Base-by-base conservation (phyloP, 768 basidiomycete genomes). In the Sporobolomyces phaffii region DNA sequence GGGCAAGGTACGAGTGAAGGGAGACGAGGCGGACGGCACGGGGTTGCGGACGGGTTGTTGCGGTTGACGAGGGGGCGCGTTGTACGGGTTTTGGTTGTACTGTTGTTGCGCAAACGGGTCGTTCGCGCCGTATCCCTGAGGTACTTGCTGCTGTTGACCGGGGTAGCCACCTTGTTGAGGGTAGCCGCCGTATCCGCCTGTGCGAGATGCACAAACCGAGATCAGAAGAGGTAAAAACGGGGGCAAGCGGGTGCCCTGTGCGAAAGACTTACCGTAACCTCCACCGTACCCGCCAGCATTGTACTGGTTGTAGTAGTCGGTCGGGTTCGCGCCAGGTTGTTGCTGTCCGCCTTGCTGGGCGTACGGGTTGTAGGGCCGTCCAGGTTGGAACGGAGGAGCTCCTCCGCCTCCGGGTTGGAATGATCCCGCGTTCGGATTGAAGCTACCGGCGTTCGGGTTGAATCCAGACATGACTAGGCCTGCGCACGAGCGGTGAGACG, bases 331-430 rank as follows among this genome's bases (percentile, higher is more conserved):
- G 3, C 56, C 56, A 0, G 51, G 62, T 24, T 66, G 69, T 40
- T 76, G 75, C 33, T 51, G 50, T 33, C 34, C 52, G n/a, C 34
- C 34, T 56, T 76, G 75, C 44, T 70, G 69, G 17, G 68, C 75
- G 69, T 78, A 77, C 3, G 75, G 76, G 72, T 77, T 77, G 73
- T 76, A 73, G 28, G 70, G 75, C 62, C 74, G 73, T 24, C 74
- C 77, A 17, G 76, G 76, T 22, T 75, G 75, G 56, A 78, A 76
- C 38, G 77, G 75, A 24, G 75, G 74, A 18, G 73, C 73, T 33
- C 72, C 74, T 47, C 60, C 5, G 72, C 69, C 63, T 62, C 64
- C 29, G 71, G 71, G 63, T 67, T 74, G 71, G n/a, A 74, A 74
- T 1, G 68, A 62, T 44, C 57, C 60, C 24, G 68, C 69, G 71